Evolutionary conservation across 495 filamentous ascomycete species (phyloP), one percentile per base, ranked within the genome.

Genomic region (Xylaria telfairii): DNA sequence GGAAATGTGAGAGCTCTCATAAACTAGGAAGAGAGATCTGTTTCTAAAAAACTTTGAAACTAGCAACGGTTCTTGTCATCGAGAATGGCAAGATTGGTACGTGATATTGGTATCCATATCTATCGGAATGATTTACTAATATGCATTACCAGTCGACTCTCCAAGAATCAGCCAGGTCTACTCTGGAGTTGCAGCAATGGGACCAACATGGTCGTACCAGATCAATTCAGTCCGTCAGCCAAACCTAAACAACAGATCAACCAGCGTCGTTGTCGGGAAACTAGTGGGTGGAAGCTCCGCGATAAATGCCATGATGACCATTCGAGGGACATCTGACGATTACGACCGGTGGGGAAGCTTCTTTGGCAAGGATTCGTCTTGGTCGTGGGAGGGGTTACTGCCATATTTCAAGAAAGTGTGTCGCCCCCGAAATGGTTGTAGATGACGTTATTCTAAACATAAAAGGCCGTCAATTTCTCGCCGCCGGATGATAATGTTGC

Each of bases 321-420:
- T 82, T 15, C 73, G 83, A 7, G 82, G 80, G 2, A 77, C 81
- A 0, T 72, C 79, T 0, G 81, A 81, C 56, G 84, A 86, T 64
- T 85, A 84, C 61, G 80, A 86, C 57, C 77, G 79, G 37, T 86
- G 84, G 84, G 83, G 81, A 3, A 68, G 68, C 13, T 81, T 85
- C 73, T 83, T 83, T 61, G 61, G 77, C 49, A 75, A 74, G 8
- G 62, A 68, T 8, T 79, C 79, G 0, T 70, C 75, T 13, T 87
- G 84, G 85, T 80, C 71, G 39, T 87, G 84, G 83, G 62, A 80
- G 28, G 80, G 80, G 26, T 46, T 86, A 37, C 68, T 86, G 26
- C 84, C 84, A 0, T 87, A 86, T 71, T 82, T 86, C 64, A 82
- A 80, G 65, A 78, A 79, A 65, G 76, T 76, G 49, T n/a, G 65